A percentile compares a stretch with the other conserved stretches of the same genome.
phyloP scores from a whole-genome alignment of 1,284 basidiomycete species.

The Trichosporon sp. region DNA sequence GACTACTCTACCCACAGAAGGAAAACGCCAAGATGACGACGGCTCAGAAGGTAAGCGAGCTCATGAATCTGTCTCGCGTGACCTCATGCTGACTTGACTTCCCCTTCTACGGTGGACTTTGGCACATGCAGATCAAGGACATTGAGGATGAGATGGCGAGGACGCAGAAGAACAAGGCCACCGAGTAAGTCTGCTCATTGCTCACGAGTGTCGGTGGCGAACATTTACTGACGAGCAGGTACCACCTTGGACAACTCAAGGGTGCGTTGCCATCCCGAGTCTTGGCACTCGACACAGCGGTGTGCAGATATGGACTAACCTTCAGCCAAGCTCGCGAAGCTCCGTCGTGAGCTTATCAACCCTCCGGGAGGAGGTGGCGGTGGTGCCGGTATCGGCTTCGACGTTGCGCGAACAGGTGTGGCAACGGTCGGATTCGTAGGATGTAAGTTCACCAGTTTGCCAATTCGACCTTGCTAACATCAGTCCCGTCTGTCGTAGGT shows the following conservation, averaged over 20 bases:
- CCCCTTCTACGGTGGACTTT: neutral
- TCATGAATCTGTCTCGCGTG: neutral
- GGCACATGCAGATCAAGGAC: constrained; percentile 40
- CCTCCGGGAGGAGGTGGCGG: constrained; percentile 74
- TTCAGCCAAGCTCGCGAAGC: constrained; percentile 91
- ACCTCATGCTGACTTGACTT: neutral
- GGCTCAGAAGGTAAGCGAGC: constrained; percentile 43
- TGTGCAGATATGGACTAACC: neutral
- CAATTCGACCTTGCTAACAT: neutral
- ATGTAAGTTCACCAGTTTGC: constrained; percentile 9
- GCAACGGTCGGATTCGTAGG: constrained; percentile 95
- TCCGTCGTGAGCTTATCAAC: constrained; percentile 86
- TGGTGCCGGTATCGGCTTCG: constrained; percentile 83
- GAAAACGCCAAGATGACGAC: constrained; percentile 41
- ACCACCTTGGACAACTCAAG: constrained; percentile 93
- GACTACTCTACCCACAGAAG: neutral
- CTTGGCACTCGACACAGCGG: too few species aligned
- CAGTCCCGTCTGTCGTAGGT: constrained; percentile 31
- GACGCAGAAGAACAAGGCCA: constrained; percentile 82
- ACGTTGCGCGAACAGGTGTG: constrained; percentile 92
- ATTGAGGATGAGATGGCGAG: constrained; percentile 50
- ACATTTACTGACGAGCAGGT: constrained; percentile 51
- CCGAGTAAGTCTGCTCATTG: constrained; percentile 47
- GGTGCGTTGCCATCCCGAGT: constrained; percentile 28
- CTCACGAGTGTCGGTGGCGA: constrained; percentile 12